Base-by-base conservation (phyloP, 768 basidiomycete genomes). In the Exsudoporus frostii region DNA sequence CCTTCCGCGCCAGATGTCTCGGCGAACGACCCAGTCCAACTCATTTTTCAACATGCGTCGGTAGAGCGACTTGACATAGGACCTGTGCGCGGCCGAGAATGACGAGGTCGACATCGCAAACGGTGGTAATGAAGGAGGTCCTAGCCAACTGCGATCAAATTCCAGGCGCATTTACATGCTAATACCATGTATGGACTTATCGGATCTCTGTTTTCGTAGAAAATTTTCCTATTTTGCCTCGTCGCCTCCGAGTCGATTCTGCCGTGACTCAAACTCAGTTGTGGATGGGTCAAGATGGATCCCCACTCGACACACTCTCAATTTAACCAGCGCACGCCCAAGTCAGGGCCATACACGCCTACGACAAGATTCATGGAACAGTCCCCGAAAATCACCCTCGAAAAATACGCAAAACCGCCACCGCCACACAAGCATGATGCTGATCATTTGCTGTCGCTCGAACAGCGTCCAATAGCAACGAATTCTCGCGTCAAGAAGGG, bases 31-130 rank as follows among this genome's bases (percentile, higher is more conserved):
- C 96, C 96, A 98, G 72, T 98, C 86, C 48, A 96, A 76, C 44
- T 90, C 79, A 63, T 97, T 95, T 63, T 81, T 88, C 55, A 98
- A 80, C 61, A 84, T 82, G 34, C 94, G 86, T 65, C 82, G 86
- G 78, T 97, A 98, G 6, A 98, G 81, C 9, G 90, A 91, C 75
- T 96, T 92, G 69, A 94, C 92, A 66, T 94, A 88, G 62, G 82
- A 79, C 67, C 84, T 82, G 75, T 91, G 90, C 5, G 84, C 87
- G 32, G 82, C 73, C 38, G 86, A 79, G 75, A 91, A 92, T 33
- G 87, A 72, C 50, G 79, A 74, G 48, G 73, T 65, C 40, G 84
- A 75, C 83, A 85, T 84, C 57, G 56, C 56, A 63, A 47, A 53
- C 36, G 42, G 22, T 42, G 34, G 33, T 36, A 40, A 45, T 17